Evolutionary conservation across 768 basidiomycete species (phyloP).

Genomic region (Podaxis sp.): DNA sequence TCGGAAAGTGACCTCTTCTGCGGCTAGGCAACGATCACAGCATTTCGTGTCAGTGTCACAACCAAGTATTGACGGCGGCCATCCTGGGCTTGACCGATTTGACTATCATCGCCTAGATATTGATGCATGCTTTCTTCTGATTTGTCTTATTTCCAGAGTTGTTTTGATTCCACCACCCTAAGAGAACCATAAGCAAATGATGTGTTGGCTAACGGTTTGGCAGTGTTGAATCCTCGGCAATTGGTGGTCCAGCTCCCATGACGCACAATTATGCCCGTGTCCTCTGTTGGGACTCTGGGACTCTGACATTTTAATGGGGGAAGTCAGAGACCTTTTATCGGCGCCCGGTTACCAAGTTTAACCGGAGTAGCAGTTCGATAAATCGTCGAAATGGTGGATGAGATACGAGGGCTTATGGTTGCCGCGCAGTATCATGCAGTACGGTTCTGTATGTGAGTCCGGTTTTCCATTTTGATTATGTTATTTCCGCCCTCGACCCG

Average conservation of each 20-base stretch:
- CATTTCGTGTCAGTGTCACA: constrained; percentile 11
- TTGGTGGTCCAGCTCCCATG: constrained; percentile 39
- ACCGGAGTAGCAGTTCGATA: constrained; percentile 36
- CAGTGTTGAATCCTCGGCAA: constrained; percentile 32
- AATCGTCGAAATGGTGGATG: constrained; percentile 37
- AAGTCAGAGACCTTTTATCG: constrained; percentile 23
- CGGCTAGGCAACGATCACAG: background rate
- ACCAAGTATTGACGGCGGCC: constrained; percentile 10
- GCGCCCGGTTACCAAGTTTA: constrained; percentile 27
- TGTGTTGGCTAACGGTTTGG: constrained; percentile 64
- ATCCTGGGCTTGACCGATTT: background rate
- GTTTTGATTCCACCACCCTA: constrained; percentile 46
- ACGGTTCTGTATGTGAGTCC: constrained; percentile 58
- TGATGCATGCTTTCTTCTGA: background rate
- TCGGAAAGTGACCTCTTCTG: no score
- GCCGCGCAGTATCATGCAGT: constrained; percentile 56
- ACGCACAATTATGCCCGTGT: constrained; percentile 34
- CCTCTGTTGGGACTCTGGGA: constrained; percentile 34
- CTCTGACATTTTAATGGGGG: constrained; percentile 40
- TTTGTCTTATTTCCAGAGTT: constrained; percentile 19
- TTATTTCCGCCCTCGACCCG: constrained; percentile 6
- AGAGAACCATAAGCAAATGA: constrained; percentile 74
- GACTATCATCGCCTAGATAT: constrained; percentile 9
- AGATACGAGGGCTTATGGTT: constrained; percentile 49
- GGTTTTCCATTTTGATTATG: constrained; percentile 39